These are phyloP conservation scores for Colletotrichum plurivorum DNA, from an alignment of 2,329 filamentous ascomycete species.

Conservation along the genomic window DNA sequence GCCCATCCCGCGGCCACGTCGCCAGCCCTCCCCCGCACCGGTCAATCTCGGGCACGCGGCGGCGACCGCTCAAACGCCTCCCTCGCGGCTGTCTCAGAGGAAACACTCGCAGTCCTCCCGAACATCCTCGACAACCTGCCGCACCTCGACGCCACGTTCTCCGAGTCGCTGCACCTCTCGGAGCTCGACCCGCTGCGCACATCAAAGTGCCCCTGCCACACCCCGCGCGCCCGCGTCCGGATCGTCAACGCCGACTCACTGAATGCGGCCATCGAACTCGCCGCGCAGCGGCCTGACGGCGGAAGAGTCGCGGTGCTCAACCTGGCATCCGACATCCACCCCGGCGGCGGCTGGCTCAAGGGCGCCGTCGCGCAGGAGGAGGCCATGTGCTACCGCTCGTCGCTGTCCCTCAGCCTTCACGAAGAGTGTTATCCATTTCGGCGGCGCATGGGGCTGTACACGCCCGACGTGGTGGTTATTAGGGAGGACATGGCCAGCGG, in stretches of 20 bases:
- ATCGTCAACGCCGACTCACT: slow-evolving; percentile 72
- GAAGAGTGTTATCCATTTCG: slow-evolving; percentile 66
- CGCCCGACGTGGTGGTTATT: slow-evolving; percentile 72
- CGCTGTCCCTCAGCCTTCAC: slow-evolving; percentile 64
- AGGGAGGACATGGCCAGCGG: slow-evolving; percentile 62
- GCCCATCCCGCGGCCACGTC: neutral
- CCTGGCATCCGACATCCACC: slow-evolving; percentile 70
- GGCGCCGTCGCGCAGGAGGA: slow-evolving; percentile 79
- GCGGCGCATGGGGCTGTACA: slow-evolving; percentile 68
- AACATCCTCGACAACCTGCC: slow-evolving; percentile 61
- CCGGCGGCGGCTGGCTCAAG: slow-evolving; percentile 75
- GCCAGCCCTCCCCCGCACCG: neutral
- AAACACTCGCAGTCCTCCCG: slow-evolving; percentile 64
- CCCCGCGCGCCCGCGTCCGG: slow-evolving; percentile 53
- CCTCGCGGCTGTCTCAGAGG: slow-evolving; percentile 53
- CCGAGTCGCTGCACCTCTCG: slow-evolving; percentile 54
- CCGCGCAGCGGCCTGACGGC: slow-evolving; percentile 43
- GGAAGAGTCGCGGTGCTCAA: slow-evolving; percentile 73
- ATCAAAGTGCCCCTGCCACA: slow-evolving; percentile 58
- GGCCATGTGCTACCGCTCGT: slow-evolving; percentile 75
- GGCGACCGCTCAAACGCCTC: slow-evolving; percentile 24
- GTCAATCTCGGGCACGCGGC: neutral
- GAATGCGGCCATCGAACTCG: slow-evolving; percentile 65
- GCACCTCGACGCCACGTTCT: slow-evolving; percentile 50
- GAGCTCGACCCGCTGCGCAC: slow-evolving; percentile 56